Evolutionary conservation across 495 filamentous ascomycete species (phyloP).

Genomic region (Xylaria scruposa): DNA sequence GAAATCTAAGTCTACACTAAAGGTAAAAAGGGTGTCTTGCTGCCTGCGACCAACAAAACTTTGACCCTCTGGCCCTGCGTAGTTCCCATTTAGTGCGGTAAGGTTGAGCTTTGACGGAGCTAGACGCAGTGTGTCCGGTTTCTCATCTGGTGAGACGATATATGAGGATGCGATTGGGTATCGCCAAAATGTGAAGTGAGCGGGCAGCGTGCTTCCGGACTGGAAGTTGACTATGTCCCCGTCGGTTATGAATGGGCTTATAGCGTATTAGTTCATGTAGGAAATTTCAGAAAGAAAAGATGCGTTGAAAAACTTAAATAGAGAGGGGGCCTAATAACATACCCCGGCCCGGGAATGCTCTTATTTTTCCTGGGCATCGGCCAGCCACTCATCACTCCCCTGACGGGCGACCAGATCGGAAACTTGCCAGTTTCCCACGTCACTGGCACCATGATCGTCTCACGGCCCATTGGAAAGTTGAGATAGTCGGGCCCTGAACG

Average conservation of each 20-base stretch:
- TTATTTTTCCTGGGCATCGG: conserved; percentile 40
- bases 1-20: conserved; percentile 51
- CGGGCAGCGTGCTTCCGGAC: conserved; percentile 44
- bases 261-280: conserved; percentile 16
- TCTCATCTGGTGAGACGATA: conserved; percentile 46
- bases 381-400: conserved; percentile 54
- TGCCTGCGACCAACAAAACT: conserved; percentile 57
- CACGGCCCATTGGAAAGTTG: conserved; percentile 67
- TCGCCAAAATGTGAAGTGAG: conserved; percentile 59
- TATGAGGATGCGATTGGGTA: conserved; percentile 48
- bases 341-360: conserved; percentile 47
- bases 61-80: conserved; percentile 50
- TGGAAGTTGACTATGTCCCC: conserved; percentile 51
- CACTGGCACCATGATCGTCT: conserved; percentile 62
- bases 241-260: conserved; percentile 45
- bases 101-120: conserved; percentile 54
- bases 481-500: conserved; percentile 53
- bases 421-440: conserved; percentile 54
- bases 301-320: background rate
- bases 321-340: conserved; percentile 14
- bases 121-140: conserved; percentile 49
- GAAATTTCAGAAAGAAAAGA: background rate
- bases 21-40: conserved; percentile 58
- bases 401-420: conserved; percentile 52
- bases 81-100: conserved; percentile 54